Percentiles rank a stretch among this genome's conserved stretches.
Conservation (phyloP, 768 basidiomycete genomes). For the Russula earlei region DNA sequence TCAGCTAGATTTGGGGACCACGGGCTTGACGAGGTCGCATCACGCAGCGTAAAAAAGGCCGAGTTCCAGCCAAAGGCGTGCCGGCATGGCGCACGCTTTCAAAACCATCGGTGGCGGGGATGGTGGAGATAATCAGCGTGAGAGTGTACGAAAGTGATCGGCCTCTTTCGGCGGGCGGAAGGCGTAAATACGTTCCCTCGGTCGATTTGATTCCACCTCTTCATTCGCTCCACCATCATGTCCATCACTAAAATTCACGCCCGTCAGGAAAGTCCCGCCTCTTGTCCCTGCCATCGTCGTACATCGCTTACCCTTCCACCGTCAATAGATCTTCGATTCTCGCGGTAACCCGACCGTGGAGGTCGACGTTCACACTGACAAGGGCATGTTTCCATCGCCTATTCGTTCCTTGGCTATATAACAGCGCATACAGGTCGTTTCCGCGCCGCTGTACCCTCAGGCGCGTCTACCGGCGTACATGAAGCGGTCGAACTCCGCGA, state of each 20-base stretch:
- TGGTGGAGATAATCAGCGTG: constrained; percentile 25
- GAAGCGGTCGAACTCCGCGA: constrained; percentile 99
- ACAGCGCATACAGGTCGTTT: constrained; percentile 56
- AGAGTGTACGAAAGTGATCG: constrained; percentile 23
- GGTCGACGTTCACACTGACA: constrained; percentile 80
- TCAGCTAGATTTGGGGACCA: too few species aligned
- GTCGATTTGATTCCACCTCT: neutral
- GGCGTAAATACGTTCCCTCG: constrained; percentile 2
- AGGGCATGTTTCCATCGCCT: constrained; percentile 44
- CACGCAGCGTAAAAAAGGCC: neutral
- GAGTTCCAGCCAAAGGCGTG: neutral
- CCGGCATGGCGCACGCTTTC: neutral
- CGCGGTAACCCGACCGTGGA: constrained; percentile 97
- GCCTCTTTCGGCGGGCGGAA: constrained; percentile 17
- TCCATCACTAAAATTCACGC: constrained; percentile 87
- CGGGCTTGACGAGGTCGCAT: too few species aligned
- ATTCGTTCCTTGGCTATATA: neutral
- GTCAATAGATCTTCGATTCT: constrained; percentile 90
- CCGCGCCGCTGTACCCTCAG: constrained; percentile 93
- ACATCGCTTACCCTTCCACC: neutral
- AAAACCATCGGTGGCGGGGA: neutral
- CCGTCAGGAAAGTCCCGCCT: constrained; percentile 58
- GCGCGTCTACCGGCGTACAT: constrained; percentile 96
- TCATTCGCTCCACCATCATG: constrained; percentile 44
- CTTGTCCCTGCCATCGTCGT: neutral